Evolutionary conservation across 768 basidiomycete genomes (phyloP).

Genomic region (Boletus coccyginus): DNA sequence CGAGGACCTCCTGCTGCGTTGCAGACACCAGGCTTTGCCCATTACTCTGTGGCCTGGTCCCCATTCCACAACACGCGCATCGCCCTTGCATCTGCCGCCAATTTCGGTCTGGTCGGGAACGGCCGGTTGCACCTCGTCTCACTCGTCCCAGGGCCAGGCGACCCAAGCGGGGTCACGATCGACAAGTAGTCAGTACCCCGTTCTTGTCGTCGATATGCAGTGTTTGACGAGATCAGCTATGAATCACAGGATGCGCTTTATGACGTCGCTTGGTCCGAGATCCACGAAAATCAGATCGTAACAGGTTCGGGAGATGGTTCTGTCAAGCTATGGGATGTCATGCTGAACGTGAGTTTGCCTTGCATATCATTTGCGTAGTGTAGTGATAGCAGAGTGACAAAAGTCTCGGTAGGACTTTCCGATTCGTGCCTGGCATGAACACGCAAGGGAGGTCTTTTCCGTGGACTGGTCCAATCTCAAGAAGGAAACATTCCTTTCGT

Average conservation of each 20-base stretch:
- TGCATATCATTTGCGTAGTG: neutral
- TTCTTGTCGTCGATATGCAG: neutral
- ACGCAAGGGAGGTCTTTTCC: constrained; percentile 87
- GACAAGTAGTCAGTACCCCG: constrained; percentile 63
- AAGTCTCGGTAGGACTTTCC: constrained; percentile 68
- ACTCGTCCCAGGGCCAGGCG: constrained; percentile 45
- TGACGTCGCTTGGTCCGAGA: constrained; percentile 93
- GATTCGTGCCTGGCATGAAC: constrained; percentile 91
- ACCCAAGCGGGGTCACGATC: constrained; percentile 43
- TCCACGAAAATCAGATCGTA: constrained; percentile 90
- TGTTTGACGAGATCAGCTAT: constrained; percentile 49
- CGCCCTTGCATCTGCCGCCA: constrained; percentile 82
- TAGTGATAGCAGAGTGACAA: constrained; percentile 30
- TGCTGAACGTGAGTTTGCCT: constrained; percentile 62
- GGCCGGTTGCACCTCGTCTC: constrained; percentile 78
- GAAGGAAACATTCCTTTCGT: constrained; percentile 83
- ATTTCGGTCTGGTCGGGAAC: constrained; percentile 95
- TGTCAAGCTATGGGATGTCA: constrained; percentile 86
- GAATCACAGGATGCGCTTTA: constrained; percentile 89
- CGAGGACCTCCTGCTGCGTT: constrained; percentile 45
- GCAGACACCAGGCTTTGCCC: constrained; percentile 81
- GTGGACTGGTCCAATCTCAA: constrained; percentile 95
- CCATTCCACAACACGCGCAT: constrained; percentile 76
- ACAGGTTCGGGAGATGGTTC: constrained; percentile 90
- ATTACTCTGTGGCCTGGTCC: constrained; percentile 81